A percentile compares a stretch with the other conserved stretches of the same genome.
phyloP scores from a whole-genome alignment of 345 rosid genomes.

The Populus tremula region DNA sequence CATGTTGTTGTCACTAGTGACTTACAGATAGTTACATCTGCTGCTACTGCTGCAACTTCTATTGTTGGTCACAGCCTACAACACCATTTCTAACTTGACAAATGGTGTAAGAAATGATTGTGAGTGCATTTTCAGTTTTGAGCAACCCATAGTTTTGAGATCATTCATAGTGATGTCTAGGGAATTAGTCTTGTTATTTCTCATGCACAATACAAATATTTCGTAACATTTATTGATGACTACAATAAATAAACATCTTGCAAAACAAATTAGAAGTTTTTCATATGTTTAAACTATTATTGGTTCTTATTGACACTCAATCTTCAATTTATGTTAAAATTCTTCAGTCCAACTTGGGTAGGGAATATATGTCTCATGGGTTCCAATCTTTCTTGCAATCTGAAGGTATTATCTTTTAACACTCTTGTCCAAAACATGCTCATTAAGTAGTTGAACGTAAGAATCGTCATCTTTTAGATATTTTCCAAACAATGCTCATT shows the following conservation, averaged over 20 bases:
- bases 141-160: not conserved
- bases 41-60: too few relatives aligned
- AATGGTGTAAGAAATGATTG: too few relatives aligned
- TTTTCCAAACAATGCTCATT: not conserved
- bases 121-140: too few relatives aligned
- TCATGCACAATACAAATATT: not conserved
- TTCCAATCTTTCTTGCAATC: not conserved
- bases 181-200: not conserved
- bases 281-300: not conserved
- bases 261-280: not conserved
- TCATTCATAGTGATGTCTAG: not conserved
- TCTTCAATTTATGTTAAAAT: not conserved
- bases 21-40: too few relatives aligned
- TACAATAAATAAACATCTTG: not conserved
- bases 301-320: not conserved
- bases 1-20: too few relatives aligned
- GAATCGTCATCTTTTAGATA: not conserved
- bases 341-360: not conserved
- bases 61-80: too few relatives aligned
- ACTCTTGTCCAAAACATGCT: not conserved
- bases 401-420: not conserved
- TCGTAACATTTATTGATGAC: not conserved
- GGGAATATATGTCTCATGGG: not conserved
- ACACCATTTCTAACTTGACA: too few relatives aligned
- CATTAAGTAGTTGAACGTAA: not conserved